These are phyloP conservation scores for Rhexocercosporidium sp. DNA, from an alignment of 2,329 filamentous ascomycete genomes.

Conservation along the genomic window DNA sequence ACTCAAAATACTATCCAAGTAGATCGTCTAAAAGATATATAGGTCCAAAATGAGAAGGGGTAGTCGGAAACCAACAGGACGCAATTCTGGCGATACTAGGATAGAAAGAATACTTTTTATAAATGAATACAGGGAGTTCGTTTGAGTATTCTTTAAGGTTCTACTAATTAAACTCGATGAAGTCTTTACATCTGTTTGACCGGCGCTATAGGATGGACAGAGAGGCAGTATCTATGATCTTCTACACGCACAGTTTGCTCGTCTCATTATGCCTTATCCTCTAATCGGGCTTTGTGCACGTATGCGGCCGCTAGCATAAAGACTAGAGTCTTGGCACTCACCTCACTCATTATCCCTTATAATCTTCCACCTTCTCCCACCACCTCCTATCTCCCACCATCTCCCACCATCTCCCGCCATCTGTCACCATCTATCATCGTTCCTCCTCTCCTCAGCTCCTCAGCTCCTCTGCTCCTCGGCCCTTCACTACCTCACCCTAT, in stretches of 20 bases:
- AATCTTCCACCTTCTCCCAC: too few relatives aligned
- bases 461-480: not conserved
- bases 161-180: too few relatives aligned
- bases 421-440: not conserved
- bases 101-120: constrained; percentile 20
- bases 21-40: constrained; percentile 22
- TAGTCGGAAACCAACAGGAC: constrained; percentile 18
- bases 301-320: not conserved
- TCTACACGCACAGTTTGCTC: too few relatives aligned
- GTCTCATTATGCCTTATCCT: not conserved
- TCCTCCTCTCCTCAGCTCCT: not conserved
- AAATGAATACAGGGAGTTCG: constrained; percentile 9
- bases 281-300: not conserved
- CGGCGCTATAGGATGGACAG: too few relatives aligned
- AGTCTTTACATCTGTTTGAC: too few relatives aligned
- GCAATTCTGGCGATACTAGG: constrained; percentile 18
- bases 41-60: constrained; percentile 17
- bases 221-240: too few relatives aligned
- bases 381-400: too few relatives aligned
- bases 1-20: constrained; percentile 8
- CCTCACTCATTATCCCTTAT: too few relatives aligned
- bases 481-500: not conserved
- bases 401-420: too few relatives aligned
- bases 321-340: not conserved
- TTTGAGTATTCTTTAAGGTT: too few relatives aligned